Evolutionary conservation across 2,329 filamentous ascomycete species (phyloP), one percentile per base, ranked within the genome.

Genomic region (Paecilomyces dactylethromorphus): DNA sequence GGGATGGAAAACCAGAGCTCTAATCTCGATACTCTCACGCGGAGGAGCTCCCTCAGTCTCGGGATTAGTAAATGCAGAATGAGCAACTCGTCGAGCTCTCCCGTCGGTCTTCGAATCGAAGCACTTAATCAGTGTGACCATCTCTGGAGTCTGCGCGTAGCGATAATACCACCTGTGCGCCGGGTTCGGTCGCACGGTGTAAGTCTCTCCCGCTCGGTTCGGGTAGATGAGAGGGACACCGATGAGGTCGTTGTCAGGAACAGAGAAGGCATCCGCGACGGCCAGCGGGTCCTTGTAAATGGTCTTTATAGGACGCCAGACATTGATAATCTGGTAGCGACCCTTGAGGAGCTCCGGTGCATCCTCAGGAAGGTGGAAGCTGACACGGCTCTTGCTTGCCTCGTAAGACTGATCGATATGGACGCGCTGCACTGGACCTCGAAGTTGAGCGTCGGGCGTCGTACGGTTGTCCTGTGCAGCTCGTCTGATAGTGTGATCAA

Each of bases 91-190:
- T 10, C 82, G 74, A 5, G 82, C 81, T 26, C 80, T 69, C 0
- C 81, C 82, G 66, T 84, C 82, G 24, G 74, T 74, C 75, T 84
- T 82, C 26, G 76, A 82, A 68, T 87, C 85, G 65, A 82, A 87
- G 65, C 82, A 85, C 69, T 87, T 87, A 70, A 87, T 84, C 51
- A 87, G 65, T 2, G 83, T 74, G 3, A 83, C 80, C 71, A 87
- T 78, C 3, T 81, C 74, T 0, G 82, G 82, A 0, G 73, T 76
- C 66, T 85, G 78, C 1, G 74, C 76, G 54, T 75, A 76, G 60
- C 81, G 76, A 68, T 82, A 85, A 66, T 79, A 81, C 82, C 82
- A 85, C 65, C 71, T 74, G 45, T 83, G 80, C 1, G 63, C 58
- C 0, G 67, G 63, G 59, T 76, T 75, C 56, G 79, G 63, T n/a